Evolutionary conservation across 2,329 filamentous ascomycete species (phyloP).

Genomic region (Cercospora zeina): DNA sequence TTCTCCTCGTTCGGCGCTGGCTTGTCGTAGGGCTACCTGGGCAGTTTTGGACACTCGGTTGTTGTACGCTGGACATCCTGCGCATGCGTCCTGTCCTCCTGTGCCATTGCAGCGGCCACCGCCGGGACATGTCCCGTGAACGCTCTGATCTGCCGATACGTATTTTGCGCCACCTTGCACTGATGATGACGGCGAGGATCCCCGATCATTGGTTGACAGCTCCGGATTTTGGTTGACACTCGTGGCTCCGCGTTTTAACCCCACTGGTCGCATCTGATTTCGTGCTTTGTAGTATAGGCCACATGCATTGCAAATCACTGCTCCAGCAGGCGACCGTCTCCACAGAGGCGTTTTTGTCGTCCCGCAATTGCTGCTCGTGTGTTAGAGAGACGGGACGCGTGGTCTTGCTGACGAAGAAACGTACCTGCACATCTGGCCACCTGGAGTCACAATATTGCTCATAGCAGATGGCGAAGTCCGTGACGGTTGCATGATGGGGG

Average conservation of each 20-base stretch:
- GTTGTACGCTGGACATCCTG: conserved; percentile 95
- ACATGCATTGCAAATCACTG: conserved; percentile 97
- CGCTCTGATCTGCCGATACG: conserved; percentile 71
- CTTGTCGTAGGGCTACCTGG: conserved; percentile 61
- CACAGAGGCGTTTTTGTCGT: conserved; percentile 93
- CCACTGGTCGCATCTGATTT: conserved; percentile 86
- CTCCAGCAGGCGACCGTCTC: conserved; percentile 87
- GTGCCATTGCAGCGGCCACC: conserved; percentile 95
- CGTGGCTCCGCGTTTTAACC: conserved; percentile 73
- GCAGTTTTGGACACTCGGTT: conserved; percentile 89
- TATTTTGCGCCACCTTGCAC: conserved; percentile 61
- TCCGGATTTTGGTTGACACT: conserved; percentile 37
- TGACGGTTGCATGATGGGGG: conserved; percentile 15
- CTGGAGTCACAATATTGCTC: conserved; percentile 12
- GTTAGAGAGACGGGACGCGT: conserved; percentile 10
- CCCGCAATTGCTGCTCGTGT: conserved; percentile 75
- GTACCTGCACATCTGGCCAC: conserved; percentile 71
- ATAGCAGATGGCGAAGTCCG: conserved; percentile 21
- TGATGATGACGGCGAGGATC: conserved; percentile 45
- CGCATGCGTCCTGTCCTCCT: conserved; percentile 90
- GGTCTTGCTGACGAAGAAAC: conserved; percentile 31
- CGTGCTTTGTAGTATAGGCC: conserved; percentile 92
- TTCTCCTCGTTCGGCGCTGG: conserved; percentile 19
- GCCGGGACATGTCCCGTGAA: conserved; percentile 87
- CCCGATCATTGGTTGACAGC: conserved; percentile 43